Base-by-base conservation (phyloP, 2,329 filamentous ascomycete genomes). In the Piedraia hortae region DNA sequence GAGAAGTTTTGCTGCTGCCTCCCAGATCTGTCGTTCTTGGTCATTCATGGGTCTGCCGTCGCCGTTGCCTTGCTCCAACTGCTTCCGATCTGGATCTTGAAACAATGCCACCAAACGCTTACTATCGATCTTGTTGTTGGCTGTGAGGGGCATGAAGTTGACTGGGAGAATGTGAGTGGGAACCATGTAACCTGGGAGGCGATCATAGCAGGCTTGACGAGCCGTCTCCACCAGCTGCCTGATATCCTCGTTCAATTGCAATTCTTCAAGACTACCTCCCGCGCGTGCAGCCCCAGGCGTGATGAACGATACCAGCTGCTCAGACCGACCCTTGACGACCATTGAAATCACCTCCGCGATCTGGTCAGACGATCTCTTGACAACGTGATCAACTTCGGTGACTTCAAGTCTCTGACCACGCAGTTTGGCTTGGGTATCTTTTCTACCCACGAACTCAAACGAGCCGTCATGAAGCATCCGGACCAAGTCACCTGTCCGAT, bases 401-500 rank as follows among this genome's bases (percentile, higher is more conserved):
- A 89, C 70, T 37, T 93, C 82, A 1, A 93, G 56, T 8, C 80
- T 58, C 41, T 91, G 80, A 0, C 80, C 80, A 6, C 82, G 64
- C 3, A 91, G 56, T 41, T 93, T 93, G 29, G 90, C 68, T 44
- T 93, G 80, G 24, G 89, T 77, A 38, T 93, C 82, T 4, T 70
- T 71, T 8, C 82, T 62, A 3, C 82, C 80, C 2, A 88, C 53
- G 38, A 91, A 91, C 25, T 82, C 71, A 31, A 90, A 80, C 19
- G 69, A 75, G 1, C 63, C 66, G 39, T 91, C 71, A 23, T 77
- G 56, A 5, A 89, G 47, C 9, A 89, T 54, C 4, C 80, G 59
- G 1, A 90, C 80, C 0, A 91, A 54, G 40, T 93, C 80, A 1
- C 80, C 80, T 1, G 82, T 91, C 4, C 78, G 62, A 38, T 91